phyloP scores from a whole-genome alignment of 208 protist species.

The Acanthamoeba healyi region DNA sequence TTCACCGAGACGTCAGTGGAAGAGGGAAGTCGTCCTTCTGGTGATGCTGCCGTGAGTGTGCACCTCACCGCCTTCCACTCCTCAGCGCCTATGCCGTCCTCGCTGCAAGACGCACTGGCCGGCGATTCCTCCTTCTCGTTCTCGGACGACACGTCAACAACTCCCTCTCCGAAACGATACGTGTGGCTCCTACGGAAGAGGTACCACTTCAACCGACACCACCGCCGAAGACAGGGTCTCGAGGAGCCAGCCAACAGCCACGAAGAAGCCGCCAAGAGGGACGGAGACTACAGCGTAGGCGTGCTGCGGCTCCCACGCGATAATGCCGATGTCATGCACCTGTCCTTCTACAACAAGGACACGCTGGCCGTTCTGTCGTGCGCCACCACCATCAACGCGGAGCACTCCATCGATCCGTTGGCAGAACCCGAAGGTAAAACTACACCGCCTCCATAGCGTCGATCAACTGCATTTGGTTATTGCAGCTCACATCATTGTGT shows the following conservation, averaged over 20 bases:
- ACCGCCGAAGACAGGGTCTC: neutral
- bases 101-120: conserved; percentile 34
- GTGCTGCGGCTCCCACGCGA: conserved; percentile 27
- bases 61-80: conserved; percentile 33
- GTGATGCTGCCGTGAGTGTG: neutral
- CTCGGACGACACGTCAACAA: neutral
- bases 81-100: neutral
- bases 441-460: neutral
- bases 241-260: neutral
- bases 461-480: too few relatives aligned
- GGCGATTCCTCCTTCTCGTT: conserved; percentile 43
- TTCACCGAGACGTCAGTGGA: conserved; percentile 3
- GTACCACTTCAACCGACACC: neutral
- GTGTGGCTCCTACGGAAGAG: conserved; percentile 34
- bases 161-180: neutral
- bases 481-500: too few relatives aligned
- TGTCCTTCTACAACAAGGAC: conserved; percentile 54
- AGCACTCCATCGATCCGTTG: conserved; percentile 7
- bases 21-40: neutral
- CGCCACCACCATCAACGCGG: neutral
- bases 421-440: neutral
- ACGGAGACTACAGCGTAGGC: conserved; percentile 22
- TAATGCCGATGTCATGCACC: conserved; percentile 36
- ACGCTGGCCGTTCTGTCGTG: conserved; percentile 34
- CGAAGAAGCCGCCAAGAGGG: neutral